These are phyloP conservation scores for Verticillium nonalfalfae DNA, from an alignment of 2,329 filamentous ascomycete genomes.

Conservation along the genomic window DNA sequence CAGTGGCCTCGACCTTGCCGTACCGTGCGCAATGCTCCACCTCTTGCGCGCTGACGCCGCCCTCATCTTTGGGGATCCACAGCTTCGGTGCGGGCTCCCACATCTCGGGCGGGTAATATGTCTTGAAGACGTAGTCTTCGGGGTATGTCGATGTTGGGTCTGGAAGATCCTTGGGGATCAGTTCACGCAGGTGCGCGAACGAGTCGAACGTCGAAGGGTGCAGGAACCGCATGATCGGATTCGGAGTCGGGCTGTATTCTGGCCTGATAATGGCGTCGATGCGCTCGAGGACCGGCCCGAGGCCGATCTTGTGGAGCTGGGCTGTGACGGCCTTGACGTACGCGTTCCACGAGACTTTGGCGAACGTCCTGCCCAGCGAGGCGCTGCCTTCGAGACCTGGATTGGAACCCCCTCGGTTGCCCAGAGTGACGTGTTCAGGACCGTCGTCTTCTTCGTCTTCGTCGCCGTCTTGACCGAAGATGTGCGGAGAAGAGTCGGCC, in stretches of 20 bases:
- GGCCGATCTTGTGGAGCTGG: constrained; percentile 16
- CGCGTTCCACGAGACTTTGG: constrained; percentile 27
- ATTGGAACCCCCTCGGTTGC: constrained; percentile 17
- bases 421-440: constrained; percentile 13
- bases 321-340: constrained; percentile 24
- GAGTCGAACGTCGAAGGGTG: constrained; percentile 72
- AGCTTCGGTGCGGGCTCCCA: constrained; percentile 54
- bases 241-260: constrained; percentile 24
- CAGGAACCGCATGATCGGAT: constrained; percentile 60
- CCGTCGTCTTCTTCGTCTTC: constrained; percentile 19
- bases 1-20: constrained; percentile 60
- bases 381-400: constrained; percentile 27
- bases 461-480: constrained; percentile 5
- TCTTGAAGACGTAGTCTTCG: constrained; percentile 51
- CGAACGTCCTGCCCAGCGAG: constrained; percentile 22
- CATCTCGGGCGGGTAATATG: constrained; percentile 68
- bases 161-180: constrained; percentile 12
- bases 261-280: constrained; percentile 20
- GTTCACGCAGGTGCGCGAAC: constrained; percentile 43
- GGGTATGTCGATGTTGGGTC: constrained; percentile 36
- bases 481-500: constrained; percentile 9
- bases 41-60: constrained; percentile 66
- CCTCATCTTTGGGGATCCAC: constrained; percentile 70
- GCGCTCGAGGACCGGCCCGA: constrained; percentile 19
- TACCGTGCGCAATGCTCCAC: constrained; percentile 54